Conservation (phyloP, 192 early-diverging fungal genomes). For the Coemansia sp. region DNA sequence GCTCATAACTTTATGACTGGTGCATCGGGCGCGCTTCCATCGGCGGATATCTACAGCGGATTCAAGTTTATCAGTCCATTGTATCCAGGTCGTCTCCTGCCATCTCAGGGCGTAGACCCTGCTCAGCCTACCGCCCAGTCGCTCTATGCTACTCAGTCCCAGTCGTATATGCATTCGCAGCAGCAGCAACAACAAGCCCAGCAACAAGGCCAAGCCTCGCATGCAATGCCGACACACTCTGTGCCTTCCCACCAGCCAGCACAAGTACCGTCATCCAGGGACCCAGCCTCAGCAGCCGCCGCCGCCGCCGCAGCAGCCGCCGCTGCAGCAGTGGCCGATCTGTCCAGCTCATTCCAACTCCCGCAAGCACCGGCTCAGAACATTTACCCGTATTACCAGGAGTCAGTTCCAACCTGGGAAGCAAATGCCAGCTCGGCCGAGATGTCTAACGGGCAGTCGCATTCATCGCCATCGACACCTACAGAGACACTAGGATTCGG, state of each 20-base stretch:
- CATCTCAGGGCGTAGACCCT: constrained; percentile 21
- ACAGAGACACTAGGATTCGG: constrained; percentile 14
- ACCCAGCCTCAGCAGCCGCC: constrained; percentile 13
- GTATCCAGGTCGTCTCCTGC: constrained; percentile 43
- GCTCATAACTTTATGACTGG: constrained; percentile 35
- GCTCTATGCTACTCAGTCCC: constrained; percentile 21
- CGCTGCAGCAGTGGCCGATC: constrained; percentile 35
- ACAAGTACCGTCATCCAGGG: constrained; percentile 10
- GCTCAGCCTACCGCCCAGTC: constrained; percentile 11
- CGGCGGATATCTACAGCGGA: constrained; percentile 38
- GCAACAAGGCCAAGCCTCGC: constrained; percentile 8
- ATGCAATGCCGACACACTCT: constrained; percentile 15
- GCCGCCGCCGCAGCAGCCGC: constrained; percentile 29
- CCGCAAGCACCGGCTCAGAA: constrained; percentile 20
- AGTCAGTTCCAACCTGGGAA: constrained; percentile 28
- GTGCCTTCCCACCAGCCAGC: constrained; percentile 42
- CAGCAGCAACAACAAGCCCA: constrained; percentile 31
- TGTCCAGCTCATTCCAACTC: constrained; percentile 50
- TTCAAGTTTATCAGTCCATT: constrained; percentile 58
- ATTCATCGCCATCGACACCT: constrained; percentile 43
- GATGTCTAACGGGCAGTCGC: constrained; percentile 32
- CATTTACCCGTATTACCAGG: constrained; percentile 50
- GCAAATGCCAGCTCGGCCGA: constrained; percentile 13
- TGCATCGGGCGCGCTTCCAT: constrained; percentile 26
- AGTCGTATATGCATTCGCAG: constrained; percentile 17